Evolutionary conservation across 768 basidiomycete genomes (phyloP).

Genomic region (Panaeolus cyanescens): DNA sequence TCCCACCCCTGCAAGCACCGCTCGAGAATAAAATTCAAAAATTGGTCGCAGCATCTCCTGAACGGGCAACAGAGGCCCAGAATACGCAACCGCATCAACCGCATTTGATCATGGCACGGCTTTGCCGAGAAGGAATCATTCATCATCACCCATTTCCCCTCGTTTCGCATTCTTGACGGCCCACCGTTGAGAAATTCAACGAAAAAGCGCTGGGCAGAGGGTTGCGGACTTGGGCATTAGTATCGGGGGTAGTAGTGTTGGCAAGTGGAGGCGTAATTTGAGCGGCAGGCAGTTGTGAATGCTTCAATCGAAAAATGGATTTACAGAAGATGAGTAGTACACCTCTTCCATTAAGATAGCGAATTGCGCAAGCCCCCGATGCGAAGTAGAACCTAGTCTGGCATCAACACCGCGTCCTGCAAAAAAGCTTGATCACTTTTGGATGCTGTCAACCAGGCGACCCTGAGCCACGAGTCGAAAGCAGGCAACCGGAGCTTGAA

Average conservation of each 20-base stretch:
- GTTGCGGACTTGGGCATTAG: background rate
- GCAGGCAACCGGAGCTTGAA: background rate
- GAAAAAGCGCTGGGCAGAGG: conserved; percentile 2
- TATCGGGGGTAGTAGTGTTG: background rate
- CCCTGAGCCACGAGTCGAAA: background rate
- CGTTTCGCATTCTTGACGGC: background rate
- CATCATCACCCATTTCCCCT: background rate
- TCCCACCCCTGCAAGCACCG: background rate
- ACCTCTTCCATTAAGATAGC: background rate
- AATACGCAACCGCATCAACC: background rate
- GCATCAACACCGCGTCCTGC: background rate
- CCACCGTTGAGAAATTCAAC: background rate
- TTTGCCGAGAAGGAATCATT: conserved; percentile 1
- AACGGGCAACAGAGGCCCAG: background rate
- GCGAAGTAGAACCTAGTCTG: background rate
- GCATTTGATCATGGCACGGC: background rate
- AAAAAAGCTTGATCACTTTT: background rate
- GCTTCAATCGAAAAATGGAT: background rate
- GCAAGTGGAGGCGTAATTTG: background rate
- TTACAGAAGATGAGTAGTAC: background rate
- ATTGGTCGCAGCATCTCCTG: background rate
- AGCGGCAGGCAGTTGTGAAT: background rate
- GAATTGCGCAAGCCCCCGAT: background rate
- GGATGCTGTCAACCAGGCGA: background rate
- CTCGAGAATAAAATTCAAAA: conserved; percentile 1